phyloP scores from a whole-genome alignment of 1,139 yeast species.

The Nakaseomyces sp. region DNA sequence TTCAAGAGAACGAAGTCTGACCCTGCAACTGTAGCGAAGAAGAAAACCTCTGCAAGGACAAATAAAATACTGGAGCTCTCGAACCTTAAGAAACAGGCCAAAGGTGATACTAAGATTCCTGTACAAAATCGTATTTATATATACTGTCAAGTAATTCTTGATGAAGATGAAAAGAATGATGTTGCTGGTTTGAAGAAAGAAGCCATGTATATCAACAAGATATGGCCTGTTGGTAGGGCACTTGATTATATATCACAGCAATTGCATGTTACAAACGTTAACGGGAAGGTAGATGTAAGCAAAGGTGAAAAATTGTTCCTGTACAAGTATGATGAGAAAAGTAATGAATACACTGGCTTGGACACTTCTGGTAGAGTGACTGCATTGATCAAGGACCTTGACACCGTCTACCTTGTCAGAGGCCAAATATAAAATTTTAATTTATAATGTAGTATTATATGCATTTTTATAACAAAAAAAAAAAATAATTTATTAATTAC shows the following conservation, averaged over 20 bases:
- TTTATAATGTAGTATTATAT: no score
- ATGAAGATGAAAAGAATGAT: slow-evolving; percentile 28
- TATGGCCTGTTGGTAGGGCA: slow-evolving; percentile 71
- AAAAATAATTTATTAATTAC: neutral
- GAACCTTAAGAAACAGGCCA: slow-evolving; percentile 45
- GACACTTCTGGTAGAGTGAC: slow-evolving; percentile 38
- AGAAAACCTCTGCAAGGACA: slow-evolving; percentile 16
- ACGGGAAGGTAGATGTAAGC: slow-evolving; percentile 35
- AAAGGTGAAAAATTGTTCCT: slow-evolving; percentile 26
- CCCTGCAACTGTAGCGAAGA: slow-evolving; percentile 9
- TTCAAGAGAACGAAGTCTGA: slow-evolving; percentile 6
- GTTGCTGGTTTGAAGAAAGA: slow-evolving; percentile 24
- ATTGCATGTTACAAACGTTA: slow-evolving; percentile 46
- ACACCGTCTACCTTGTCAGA: slow-evolving; percentile 48
- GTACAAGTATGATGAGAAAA: slow-evolving; percentile 26
- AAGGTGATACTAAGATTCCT: slow-evolving; percentile 58
- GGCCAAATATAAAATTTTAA: slow-evolving; percentile 34
- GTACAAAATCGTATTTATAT: slow-evolving; percentile 51
- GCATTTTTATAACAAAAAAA: neutral
- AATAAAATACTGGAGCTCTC: slow-evolving; percentile 35
- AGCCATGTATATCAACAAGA: slow-evolving; percentile 25
- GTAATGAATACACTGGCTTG: slow-evolving; percentile 30
- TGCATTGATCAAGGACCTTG: slow-evolving; percentile 42
- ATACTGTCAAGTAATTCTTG: slow-evolving; percentile 44
- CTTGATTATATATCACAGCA: slow-evolving; percentile 57